Evolutionary conservation across 208 protist species (phyloP).

Genomic region (Acanthamoeba sp.): DNA sequence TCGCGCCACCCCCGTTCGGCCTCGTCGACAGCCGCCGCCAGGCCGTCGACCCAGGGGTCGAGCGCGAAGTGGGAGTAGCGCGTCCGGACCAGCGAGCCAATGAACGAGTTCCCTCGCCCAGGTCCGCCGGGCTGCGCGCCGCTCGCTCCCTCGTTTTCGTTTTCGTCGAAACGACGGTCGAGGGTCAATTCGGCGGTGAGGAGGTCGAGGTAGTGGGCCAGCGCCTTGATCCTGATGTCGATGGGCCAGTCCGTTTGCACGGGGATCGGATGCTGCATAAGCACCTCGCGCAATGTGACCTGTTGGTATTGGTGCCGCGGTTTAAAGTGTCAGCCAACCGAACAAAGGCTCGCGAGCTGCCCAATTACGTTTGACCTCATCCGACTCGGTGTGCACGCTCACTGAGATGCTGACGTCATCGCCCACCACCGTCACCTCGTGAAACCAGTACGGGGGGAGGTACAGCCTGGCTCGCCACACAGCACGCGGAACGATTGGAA

Average conservation of each 20-base stretch:
- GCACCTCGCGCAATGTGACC: not conserved
- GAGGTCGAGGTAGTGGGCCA: not conserved
- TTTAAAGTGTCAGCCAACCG: no score
- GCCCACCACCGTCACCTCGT: slow-evolving; percentile 61
- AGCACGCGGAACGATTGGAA: no score
- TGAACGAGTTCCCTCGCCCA: not conserved
- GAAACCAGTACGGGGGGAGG: slow-evolving; percentile 62
- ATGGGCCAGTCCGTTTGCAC: not conserved
- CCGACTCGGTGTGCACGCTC: slow-evolving; percentile 69
- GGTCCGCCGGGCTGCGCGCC: not conserved
- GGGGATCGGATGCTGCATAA: slow-evolving; percentile 33
- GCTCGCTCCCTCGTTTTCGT: not conserved
- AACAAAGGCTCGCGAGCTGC: no score
- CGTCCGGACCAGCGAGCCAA: not conserved
- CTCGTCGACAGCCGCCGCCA: not conserved
- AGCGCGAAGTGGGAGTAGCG: slow-evolving; percentile 19
- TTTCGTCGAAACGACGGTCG: not conserved
- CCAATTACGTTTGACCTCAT: not conserved
- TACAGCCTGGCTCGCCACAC: not conserved
- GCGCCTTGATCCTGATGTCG: slow-evolving; percentile 2
- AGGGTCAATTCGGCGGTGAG: not conserved
- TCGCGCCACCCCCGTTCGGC: not conserved
- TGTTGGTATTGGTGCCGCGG: not conserved
- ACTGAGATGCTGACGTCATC: slow-evolving; percentile 48
- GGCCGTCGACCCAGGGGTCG: slow-evolving; percentile 58